Percentiles rank a stretch among this genome's conserved stretches.
Conservation (phyloP, 345 rosid genomes). For the Tarenaya hassleriana region DNA sequence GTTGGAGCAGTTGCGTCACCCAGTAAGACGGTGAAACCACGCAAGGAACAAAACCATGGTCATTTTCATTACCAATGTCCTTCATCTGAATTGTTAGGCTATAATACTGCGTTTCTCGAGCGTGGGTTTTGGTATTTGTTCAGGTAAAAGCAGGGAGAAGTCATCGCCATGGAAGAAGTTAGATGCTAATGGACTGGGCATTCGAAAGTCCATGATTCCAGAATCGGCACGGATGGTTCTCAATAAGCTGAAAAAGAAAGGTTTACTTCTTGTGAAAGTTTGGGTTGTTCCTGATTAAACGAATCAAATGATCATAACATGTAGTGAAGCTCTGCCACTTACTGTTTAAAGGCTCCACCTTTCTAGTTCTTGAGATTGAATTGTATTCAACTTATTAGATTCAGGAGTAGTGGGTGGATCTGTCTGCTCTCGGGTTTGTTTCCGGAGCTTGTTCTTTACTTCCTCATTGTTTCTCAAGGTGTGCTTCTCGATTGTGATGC, state of each 20-base stretch:
- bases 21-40: conserved; percentile 21
- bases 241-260: conserved; percentile 44
- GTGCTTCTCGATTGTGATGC: background rate
- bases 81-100: background rate
- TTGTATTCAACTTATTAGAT: background rate
- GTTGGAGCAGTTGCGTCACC: conserved; percentile 29
- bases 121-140: background rate
- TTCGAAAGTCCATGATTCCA: conserved; percentile 52
- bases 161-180: conserved; percentile 39
- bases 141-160: conserved; percentile 22
- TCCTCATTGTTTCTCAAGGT: background rate
- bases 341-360: too few species aligned
- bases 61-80: background rate
- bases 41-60: conserved; percentile 29
- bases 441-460: background rate
- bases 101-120: background rate
- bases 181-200: conserved; percentile 53
- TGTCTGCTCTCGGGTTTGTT: background rate
- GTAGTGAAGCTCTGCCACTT: background rate
- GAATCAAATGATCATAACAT: background rate
- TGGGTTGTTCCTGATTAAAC: background rate
- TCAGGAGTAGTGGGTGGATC: background rate
- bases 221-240: conserved; percentile 53
- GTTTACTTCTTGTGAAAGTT: conserved; percentile 15
- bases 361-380: conserved; percentile 9